phyloP scores from a whole-genome alignment of 2,329 filamentous ascomycete species.

The Neopestalotiopsis rosae region DNA sequence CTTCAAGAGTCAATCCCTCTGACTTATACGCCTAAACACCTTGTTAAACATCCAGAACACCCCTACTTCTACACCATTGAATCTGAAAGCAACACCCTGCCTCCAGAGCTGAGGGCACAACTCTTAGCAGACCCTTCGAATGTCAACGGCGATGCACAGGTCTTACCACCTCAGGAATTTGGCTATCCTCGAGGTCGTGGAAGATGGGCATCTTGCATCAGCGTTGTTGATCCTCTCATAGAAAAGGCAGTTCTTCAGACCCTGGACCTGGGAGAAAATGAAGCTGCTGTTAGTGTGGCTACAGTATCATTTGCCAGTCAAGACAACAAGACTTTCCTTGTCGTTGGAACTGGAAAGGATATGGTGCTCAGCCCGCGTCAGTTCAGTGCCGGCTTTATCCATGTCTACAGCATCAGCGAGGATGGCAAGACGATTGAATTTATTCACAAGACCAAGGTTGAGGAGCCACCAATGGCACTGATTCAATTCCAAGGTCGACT shows the following conservation, averaged over 20 bases:
- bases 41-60: slow-evolving; percentile 86
- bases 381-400: slow-evolving; percentile 81
- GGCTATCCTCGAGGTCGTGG: slow-evolving; percentile 84
- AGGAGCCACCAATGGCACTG: slow-evolving; percentile 87
- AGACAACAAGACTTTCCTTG: slow-evolving; percentile 87
- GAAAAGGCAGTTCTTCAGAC: slow-evolving; percentile 77
- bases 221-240: slow-evolving; percentile 82
- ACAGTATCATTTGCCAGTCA: slow-evolving; percentile 87
- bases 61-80: slow-evolving; percentile 94
- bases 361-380: slow-evolving; percentile 79
- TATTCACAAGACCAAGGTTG: slow-evolving; percentile 93
- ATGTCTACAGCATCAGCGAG: slow-evolving; percentile 89
- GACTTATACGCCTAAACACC: slow-evolving; percentile 86
- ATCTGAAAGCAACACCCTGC: slow-evolving; percentile 89
- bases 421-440: slow-evolving; percentile 90
- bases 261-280: slow-evolving; percentile 85
- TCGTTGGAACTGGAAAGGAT: slow-evolving; percentile 93
- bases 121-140: slow-evolving; percentile 74
- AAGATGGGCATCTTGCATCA: slow-evolving; percentile 96
- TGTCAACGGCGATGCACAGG: slow-evolving; percentile 73
- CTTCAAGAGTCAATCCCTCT: slow-evolving; percentile 86
- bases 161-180: slow-evolving; percentile 81
- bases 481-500: slow-evolving; percentile 92
- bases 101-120: slow-evolving; percentile 76
- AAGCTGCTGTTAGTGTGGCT: slow-evolving; percentile 86